Conservation (phyloP, 1,139 yeast species). For the Suhomyces chickasaworum region DNA sequence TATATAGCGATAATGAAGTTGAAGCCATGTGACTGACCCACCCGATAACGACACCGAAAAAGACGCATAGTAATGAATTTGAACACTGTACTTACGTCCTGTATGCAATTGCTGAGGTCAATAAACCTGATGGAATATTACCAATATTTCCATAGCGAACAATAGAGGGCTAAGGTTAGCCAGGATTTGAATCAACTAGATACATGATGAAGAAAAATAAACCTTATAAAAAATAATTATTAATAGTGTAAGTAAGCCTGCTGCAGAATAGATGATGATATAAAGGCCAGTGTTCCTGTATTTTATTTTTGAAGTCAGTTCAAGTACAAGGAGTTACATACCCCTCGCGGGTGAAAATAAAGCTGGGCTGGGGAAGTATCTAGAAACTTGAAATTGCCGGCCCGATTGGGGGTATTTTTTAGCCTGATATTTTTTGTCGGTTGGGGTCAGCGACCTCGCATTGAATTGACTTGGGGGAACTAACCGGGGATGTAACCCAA, state of each 20-base stretch:
- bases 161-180: slow-evolving; percentile 5
- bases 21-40: slow-evolving; percentile 15
- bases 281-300: slow-evolving; percentile 6
- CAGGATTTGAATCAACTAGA: slow-evolving; percentile 6
- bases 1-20: slow-evolving; percentile 8
- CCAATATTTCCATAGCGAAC: slow-evolving; percentile 7
- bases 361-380: slow-evolving; percentile 2
- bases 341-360: slow-evolving; percentile 4
- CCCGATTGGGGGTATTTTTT: slow-evolving; percentile 8
- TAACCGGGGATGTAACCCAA: slow-evolving; percentile 1
- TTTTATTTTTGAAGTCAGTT: not conserved
- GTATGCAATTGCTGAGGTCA: slow-evolving; percentile 12
- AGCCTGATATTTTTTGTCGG: not conserved
- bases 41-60: slow-evolving; percentile 11
- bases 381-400: slow-evolving; percentile 11
- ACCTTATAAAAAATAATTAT: not conserved
- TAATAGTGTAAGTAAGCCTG: not conserved
- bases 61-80: slow-evolving; percentile 5
- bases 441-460: slow-evolving; percentile 9
- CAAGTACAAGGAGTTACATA: slow-evolving; percentile 4
- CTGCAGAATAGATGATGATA: slow-evolving; percentile 5
- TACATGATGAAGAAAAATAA: slow-evolving; percentile 2
- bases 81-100: slow-evolving; percentile 8
- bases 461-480: slow-evolving; percentile 1
- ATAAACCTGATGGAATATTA: slow-evolving; percentile 10